Evolutionary conservation across 495 filamentous ascomycete genomes (phyloP), one percentile per base, ranked within the genome.

Genomic region (Tuber melanosporum): DNA sequence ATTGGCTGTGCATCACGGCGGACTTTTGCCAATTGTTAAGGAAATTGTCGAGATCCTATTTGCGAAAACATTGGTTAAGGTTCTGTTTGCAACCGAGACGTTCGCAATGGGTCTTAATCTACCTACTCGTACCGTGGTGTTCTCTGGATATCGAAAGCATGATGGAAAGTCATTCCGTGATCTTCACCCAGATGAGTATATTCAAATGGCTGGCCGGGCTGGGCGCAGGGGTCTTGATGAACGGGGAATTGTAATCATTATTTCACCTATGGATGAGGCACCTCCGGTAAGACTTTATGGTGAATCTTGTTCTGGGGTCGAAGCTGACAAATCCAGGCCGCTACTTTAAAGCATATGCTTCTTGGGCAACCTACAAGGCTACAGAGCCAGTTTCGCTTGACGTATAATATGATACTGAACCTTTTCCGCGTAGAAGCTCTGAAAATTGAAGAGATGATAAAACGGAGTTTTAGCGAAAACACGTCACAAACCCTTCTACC

Each of bases 361-460:
- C 89, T 98, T 10, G 95, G 96, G 72, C 92, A 97, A 81, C 95
- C 95, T 46, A 97, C 93, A 70, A 98, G 97, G 86, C 89, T 99
- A 71, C 89, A 93, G 66, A 98, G 94, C 41, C 96, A 99, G 83
- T 99, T 99, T 87, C 89, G 95, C 76, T 88, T 99, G 62, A 99
- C 95, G 1, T 99, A 99, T 87, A 98, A 97, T 84, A 99, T 99
- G 95, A 99, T 99, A 62, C 87, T 99, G 70, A 99, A 98, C 81
- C 88, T 99, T 12, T 87, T 99, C 36, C 91, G 95, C 32, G 95
- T 99, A 26, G 95, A 99, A 85, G 96, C 95, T 10, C 85, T 99
- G 74, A 98, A 97, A 85, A 98, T 99, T 79, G 95, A 99, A 84
- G 95, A 99, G 85, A 99, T 99, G 95, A 99, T 99, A 86, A 99